These are phyloP conservation scores for Trebouxia sp. DNA, from an alignment of 139 green algal species.

Conservation along the genomic window DNA sequence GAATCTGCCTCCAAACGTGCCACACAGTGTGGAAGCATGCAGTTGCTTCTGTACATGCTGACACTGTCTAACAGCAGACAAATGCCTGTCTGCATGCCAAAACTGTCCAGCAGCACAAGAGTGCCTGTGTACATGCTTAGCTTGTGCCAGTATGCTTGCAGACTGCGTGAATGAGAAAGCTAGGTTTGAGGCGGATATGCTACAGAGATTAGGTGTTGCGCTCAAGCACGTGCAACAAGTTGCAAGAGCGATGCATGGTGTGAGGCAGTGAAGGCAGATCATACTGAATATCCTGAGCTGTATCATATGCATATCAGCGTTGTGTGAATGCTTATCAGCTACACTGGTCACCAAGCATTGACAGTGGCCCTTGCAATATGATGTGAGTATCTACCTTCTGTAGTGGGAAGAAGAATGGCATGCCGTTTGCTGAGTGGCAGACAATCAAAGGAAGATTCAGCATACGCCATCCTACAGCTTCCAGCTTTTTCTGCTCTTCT, in stretches of 20 bases:
- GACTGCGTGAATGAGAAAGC: too few species aligned
- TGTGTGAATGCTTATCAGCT: neutral
- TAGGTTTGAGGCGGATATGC: too few species aligned
- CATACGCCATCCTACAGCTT: constrained; percentile 23
- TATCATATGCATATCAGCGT: neutral
- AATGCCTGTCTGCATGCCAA: too few species aligned
- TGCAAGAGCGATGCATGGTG: too few species aligned
- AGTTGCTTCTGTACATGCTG: neutral
- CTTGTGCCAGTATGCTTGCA: too few species aligned
- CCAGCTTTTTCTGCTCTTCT: constrained; percentile 11
- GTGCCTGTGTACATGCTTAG: too few species aligned
- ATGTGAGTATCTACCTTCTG: neutral
- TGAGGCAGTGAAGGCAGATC: too few species aligned
- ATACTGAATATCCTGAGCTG: too few species aligned
- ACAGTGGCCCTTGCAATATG: neutral
- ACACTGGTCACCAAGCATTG: neutral
- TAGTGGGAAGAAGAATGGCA: constrained; percentile 24
- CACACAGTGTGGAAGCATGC: neutral
- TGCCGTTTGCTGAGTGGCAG: constrained; percentile 16
- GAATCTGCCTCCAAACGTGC: neutral
- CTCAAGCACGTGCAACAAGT: too few species aligned
- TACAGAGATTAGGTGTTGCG: too few species aligned
- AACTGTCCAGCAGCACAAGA: too few species aligned
- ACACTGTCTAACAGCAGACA: neutral
- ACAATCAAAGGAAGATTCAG: constrained; percentile 27